Base-by-base conservation (phyloP, 768 basidiomycete species). In the Leccinum olivaceopallidum region DNA sequence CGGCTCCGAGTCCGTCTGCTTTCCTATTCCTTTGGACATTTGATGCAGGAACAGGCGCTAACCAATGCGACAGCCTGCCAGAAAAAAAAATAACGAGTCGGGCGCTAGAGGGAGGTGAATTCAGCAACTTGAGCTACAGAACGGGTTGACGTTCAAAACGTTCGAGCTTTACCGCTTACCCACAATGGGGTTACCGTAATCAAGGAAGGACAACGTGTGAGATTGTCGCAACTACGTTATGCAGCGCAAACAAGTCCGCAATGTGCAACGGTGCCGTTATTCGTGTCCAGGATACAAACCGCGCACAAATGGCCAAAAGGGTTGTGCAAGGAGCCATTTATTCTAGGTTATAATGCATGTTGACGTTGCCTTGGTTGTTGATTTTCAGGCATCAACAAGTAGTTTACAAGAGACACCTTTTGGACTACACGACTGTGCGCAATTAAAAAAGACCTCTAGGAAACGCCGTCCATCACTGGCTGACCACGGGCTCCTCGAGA, bases 401-500 rank as follows among this genome's bases (percentile, higher is more conserved):
- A 59, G 47, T 72, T 53, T 70, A 68, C 66, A 66, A 44, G 53
- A 42, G 60, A 53, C 56, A 58, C 37, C 34, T 60, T 39, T 53
- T 58, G 30, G 49, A 34, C 47, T 58, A 59, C 32, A 12, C 12
- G 16, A 53, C 53, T 52, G 52, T 28, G 20, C 28, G 24, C 22
- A 18, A 30, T 7, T 5, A 28, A 4, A 28, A 4, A 36, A 16
- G 34, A 42, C 44, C 30, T 22, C 22, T 28, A 54, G 48, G 20
- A 34, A 48, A 52, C 28, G 36, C 28, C 14, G 20, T 59, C 56
- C 53, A 26, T 53, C 55, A 62, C 28, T 59, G 55, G 53, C 39
- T n/a, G 39, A 77, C 69, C 67, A 83, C 81, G 32, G 79, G 79
- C n/a, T 86, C 85, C 77, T 93, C 92, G 52, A 94, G 87, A 66